phyloP scores from a whole-genome alignment of 2,329 filamentous ascomycete genomes.

The Penicillium glabrum region DNA sequence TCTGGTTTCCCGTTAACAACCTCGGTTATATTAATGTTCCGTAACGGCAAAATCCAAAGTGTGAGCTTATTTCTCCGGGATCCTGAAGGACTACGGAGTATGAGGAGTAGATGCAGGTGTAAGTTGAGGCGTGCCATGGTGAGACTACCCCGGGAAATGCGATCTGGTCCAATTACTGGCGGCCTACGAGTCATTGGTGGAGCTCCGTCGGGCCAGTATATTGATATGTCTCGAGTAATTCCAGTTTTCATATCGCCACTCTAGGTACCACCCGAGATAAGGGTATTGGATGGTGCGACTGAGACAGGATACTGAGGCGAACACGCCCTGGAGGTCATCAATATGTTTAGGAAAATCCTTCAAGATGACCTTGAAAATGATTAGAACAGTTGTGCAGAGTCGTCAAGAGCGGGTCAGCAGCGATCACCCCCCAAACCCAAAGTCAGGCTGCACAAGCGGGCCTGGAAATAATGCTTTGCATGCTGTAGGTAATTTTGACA shows the following conservation, averaged over 20 bases:
- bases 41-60: not conserved
- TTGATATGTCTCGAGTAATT: not conserved
- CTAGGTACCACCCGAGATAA: slow-evolving; percentile 20
- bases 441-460: slow-evolving; percentile 7
- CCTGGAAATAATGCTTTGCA: slow-evolving; percentile 13
- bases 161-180: not conserved
- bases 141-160: not conserved
- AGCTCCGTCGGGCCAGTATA: not conserved
- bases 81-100: not conserved
- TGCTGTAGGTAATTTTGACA: slow-evolving; percentile 17
- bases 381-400: slow-evolving; percentile 7
- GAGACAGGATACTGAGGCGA: not conserved
- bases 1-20: not conserved
- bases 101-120: not conserved
- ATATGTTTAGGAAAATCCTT: not conserved
- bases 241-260: slow-evolving; percentile 8
- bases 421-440: slow-evolving; percentile 1
- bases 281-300: slow-evolving; percentile 5
- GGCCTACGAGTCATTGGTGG: not conserved
- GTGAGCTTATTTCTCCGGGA: not conserved
- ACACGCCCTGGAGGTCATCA: slow-evolving; percentile 8
- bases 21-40: not conserved
- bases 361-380: slow-evolving; percentile 6
- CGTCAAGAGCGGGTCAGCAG: slow-evolving; percentile 10
- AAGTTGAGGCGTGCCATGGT: not conserved